Base-by-base conservation (phyloP, 768 basidiomycete genomes). In the Daedaleopsis sinensis region DNA sequence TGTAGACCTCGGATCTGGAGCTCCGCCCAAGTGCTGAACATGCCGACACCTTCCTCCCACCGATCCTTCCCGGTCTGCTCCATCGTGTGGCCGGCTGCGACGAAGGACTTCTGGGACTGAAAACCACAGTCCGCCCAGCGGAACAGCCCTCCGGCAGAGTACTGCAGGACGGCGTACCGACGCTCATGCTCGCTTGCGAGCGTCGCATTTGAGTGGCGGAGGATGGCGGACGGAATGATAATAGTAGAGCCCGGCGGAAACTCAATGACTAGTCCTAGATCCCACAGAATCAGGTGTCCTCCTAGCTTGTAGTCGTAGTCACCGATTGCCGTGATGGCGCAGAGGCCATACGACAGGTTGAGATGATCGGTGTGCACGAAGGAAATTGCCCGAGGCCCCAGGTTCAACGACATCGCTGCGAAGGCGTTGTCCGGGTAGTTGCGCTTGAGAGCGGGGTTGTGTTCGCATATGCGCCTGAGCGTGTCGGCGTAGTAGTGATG, bases 221-320 rank as follows among this genome's bases (percentile, higher is more conserved):
- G 19, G 11, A 57, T 36, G 0, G 65, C 70, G 4, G 67, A 69
- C 1, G 70, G 69, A 19, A 71, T 51, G 53, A 68, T 51, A 47
- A 68, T 56, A 11, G 54, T 58, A 1, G 51, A 24, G 3, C 68
- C 68, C 21, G 61, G 66, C 12, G 66, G 69, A 35, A 68, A 67
- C 44, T 69, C 68, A 32, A 69, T 58, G 54, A 69, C 44, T n/a
- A 69, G 52, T 11, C 54, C 52, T 0, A 62, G 23, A 19, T 65
- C 57, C 32, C 51, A 44, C 6, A 71, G 65, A 27, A 67, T 51
- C 15, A 70, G 37, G 46, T 70, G 69, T 0, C 69, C 69, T n/a
- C 69, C 61, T 0, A 0, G 32, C 13, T 19, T 49, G 16, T 19
- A 50, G 52, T 71, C 44, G 47, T 51, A 71, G 10, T 59, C n/a